phyloP scores from a whole-genome alignment of 169 alveolate genomes.

The Sarcocystis neurona region DNA sequence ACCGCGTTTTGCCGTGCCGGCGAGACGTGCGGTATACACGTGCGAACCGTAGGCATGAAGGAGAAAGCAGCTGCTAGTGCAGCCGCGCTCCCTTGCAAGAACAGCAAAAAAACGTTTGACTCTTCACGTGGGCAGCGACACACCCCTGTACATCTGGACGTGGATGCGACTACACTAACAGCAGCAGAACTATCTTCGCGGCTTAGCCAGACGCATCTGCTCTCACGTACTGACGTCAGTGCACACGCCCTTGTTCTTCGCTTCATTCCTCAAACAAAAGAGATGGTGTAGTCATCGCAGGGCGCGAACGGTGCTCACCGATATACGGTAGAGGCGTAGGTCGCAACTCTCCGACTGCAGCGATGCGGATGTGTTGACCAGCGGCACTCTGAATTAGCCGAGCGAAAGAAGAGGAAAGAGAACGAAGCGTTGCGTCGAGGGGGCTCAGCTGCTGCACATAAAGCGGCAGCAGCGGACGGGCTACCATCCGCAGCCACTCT shows the following conservation, averaged over 20 bases:
- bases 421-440: background rate
- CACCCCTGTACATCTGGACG: background rate
- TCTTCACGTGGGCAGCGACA: background rate
- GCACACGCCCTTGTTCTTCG: background rate
- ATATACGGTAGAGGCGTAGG: background rate
- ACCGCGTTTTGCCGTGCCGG: too few species aligned
- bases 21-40: too few species aligned
- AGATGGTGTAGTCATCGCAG: background rate
- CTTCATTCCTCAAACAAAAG: background rate
- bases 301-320: background rate
- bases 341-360: slow-evolving; percentile 16
- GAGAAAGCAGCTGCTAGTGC: too few species aligned
- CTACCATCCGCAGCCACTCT: slow-evolving; percentile 2
- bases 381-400: background rate
- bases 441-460: slow-evolving; percentile 15
- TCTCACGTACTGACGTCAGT: background rate
- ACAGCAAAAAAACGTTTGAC: too few species aligned
- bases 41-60: too few species aligned
- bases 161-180: background rate
- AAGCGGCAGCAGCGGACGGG: background rate
- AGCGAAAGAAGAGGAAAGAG: background rate
- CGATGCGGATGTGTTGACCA: slow-evolving; percentile 15
- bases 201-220: background rate
- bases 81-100: too few species aligned
- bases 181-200: background rate